Evolutionary conservation across 768 basidiomycete species (phyloP).

Genomic region (Tephrocybe rancida): DNA sequence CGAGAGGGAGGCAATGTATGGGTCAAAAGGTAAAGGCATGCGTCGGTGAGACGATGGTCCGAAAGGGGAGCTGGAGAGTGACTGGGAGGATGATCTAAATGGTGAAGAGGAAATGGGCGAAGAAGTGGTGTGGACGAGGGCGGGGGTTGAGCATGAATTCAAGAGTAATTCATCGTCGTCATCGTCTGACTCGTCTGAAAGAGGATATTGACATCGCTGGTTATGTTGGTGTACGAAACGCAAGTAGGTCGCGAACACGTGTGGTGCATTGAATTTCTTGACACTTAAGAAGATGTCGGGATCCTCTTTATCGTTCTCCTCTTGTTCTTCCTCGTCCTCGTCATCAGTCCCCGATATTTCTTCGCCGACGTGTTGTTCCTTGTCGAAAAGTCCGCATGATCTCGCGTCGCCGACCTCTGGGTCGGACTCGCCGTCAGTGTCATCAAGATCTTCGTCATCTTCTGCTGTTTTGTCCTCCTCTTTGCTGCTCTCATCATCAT

Average conservation of each 20-base stretch:
- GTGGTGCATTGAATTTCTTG: slow-evolving; percentile 16
- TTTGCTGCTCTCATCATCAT: not conserved
- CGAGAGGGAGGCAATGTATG: slow-evolving; percentile 16
- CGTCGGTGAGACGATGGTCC: slow-evolving; percentile 4
- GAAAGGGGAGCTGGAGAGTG: slow-evolving; percentile 4
- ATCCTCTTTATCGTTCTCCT: slow-evolving; percentile 25
- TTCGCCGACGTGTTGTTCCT: slow-evolving; percentile 20
- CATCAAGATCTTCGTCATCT: slow-evolving; percentile 13
- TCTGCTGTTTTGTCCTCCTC: not conserved
- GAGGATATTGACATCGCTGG: slow-evolving; percentile 17
- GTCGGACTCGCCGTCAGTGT: slow-evolving; percentile 25
- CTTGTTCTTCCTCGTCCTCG: slow-evolving; percentile 21
- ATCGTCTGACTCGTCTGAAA: slow-evolving; percentile 12
- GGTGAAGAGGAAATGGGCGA: slow-evolving; percentile 15
- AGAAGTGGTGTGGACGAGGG: slow-evolving; percentile 8
- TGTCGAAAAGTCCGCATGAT: slow-evolving; percentile 10
- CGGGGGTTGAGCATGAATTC: slow-evolving; percentile 9
- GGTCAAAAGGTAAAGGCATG: slow-evolving; percentile 9
- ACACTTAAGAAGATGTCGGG: slow-evolving; percentile 8
- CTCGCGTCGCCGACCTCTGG: slow-evolving; percentile 23
- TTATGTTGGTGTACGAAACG: slow-evolving; percentile 17
- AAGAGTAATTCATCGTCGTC: slow-evolving; percentile 1
- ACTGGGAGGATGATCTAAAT: slow-evolving; percentile 11
- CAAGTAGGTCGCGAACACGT: slow-evolving; percentile 21
- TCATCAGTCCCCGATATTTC: slow-evolving; percentile 14